Conservation (phyloP, 345 rosid species). For the Bruguiera sexangula region DNA sequence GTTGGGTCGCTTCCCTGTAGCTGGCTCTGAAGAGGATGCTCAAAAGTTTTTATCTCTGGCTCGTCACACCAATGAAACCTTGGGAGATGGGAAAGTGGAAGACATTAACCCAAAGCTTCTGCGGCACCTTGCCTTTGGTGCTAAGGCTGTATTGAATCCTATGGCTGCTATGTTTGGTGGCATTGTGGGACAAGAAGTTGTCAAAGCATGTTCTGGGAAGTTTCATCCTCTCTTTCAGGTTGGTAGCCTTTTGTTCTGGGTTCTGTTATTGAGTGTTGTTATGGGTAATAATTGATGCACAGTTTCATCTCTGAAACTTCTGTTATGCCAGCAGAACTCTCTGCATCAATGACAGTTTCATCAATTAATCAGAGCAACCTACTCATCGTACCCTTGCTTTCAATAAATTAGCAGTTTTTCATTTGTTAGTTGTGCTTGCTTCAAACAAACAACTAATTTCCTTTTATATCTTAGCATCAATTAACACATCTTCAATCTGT, state of each 20-base stretch:
- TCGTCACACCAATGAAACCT: constrained; percentile 49
- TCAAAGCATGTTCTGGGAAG: constrained; percentile 97
- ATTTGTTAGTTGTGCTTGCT: no score
- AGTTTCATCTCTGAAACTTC: no score
- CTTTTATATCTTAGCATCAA: no score
- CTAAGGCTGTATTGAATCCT: constrained; percentile 91
- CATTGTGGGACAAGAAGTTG: constrained; percentile 96
- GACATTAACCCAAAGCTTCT: constrained; percentile 72
- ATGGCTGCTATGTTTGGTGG: constrained; percentile 99
- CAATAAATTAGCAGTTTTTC: no score
- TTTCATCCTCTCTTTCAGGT: constrained; percentile 96
- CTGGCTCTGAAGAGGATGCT: constrained; percentile 92
- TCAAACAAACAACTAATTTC: no score
- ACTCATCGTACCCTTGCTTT: no score
- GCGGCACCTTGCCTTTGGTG: constrained; percentile 84
- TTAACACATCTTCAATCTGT: background rate
- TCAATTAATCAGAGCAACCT: no score
- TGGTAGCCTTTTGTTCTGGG: constrained; percentile 5
- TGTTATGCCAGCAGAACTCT: no score
- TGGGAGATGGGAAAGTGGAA: constrained; percentile 62
- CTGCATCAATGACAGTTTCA: no score
- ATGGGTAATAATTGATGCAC: background rate
- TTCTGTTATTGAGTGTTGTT: background rate
- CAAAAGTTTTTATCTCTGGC: constrained; percentile 65
- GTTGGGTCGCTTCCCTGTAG: constrained; percentile 68